phyloP scores from a whole-genome alignment of 257 asterid species.

The Mentha longifolia region DNA sequence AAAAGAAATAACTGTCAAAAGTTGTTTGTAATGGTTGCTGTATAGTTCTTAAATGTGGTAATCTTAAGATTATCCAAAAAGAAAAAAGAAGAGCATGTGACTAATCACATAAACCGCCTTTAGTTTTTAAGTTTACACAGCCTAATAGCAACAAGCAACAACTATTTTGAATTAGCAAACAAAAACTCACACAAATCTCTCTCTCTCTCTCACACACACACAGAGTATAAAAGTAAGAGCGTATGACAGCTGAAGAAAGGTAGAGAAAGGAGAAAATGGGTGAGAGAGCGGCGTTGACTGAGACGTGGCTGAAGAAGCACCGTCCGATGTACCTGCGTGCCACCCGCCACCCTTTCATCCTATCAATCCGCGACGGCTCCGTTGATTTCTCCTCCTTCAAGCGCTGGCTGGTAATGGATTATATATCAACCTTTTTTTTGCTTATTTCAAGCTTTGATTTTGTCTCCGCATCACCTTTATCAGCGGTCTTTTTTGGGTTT shows the following conservation, averaged over 20 bases:
- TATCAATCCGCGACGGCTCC: slow-evolving; percentile 76
- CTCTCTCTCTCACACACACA: too few relatives aligned
- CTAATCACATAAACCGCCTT: not conserved
- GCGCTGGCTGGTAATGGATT: slow-evolving; percentile 77
- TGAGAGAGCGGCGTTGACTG: slow-evolving; percentile 39
- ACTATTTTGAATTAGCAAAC: too few relatives aligned
- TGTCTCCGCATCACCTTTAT: not conserved
- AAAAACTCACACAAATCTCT: too few relatives aligned
- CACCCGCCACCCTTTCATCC: slow-evolving; percentile 79
- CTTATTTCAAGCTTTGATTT: slow-evolving; percentile 19
- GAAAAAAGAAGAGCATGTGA: too few relatives aligned
- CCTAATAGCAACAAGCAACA: not conserved
- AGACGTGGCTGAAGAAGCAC: slow-evolving; percentile 68
- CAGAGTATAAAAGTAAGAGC: too few relatives aligned
- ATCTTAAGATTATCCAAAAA: too few relatives aligned
- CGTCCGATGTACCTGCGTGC: slow-evolving; percentile 51
- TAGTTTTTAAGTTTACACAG: not conserved
- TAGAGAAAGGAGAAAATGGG: slow-evolving; percentile 32
- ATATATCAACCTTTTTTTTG: not conserved
- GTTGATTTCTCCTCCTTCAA: slow-evolving; percentile 66
- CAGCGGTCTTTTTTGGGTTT: not conserved
- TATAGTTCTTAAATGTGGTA: too few relatives aligned
- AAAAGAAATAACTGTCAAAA: too few relatives aligned
- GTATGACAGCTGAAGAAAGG: too few relatives aligned
- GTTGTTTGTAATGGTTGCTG: too few relatives aligned